Evolutionary conservation across 202 grass and related monocot species (phyloP), one percentile per base, ranked within the genome.

Genomic region (Schoenoplectus triqueter): DNA sequence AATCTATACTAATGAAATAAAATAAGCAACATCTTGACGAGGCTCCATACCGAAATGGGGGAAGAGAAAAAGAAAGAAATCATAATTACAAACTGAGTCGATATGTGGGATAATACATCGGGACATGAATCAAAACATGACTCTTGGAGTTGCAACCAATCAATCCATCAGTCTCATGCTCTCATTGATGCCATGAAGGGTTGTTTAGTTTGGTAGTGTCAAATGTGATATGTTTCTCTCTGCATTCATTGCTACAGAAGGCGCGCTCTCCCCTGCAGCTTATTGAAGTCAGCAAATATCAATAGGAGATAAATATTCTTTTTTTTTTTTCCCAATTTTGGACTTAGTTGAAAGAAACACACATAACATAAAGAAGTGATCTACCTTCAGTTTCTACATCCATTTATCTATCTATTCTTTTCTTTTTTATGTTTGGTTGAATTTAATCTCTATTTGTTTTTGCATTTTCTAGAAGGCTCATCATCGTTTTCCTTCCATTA

Each of bases 171-270:
- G 57, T 48, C 14, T 49, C 6, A 19, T 72, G 18, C 4, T 62
- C 59, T 62, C 59, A 62, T 62, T 62, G 59, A 78, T 42, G 52
- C 11, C 31, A 78, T 41, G 73, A 78, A 15, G 52, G 5, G 51
- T 15, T 78, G 9, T 80, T 11, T 64, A 10, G 11, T 82, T 77
- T 77, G 56, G 51, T 48, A 61, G 68, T 7, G 15, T 87, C 59
- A 21, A 61, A 68, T 67, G 14, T 74, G 15, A 87, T 87, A 46
- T 78, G 66, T 66, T 74, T 56, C 78, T 81, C 86, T 83, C 86
- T 71, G 80, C 86, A 87, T 83, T 87, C 86, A 64, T 31, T 67
- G 79, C 86, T 87, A 59, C 86, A 87, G 60, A 83, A 87, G 31
- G 86, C 86, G 41, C 68, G 77, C 20, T 87, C 86, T 17, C 86